A percentile compares a stretch with the other conserved stretches of the same genome.
Evolutionary conservation across 306 rosid species (phyloP).

Genomic region (Erythrophleum fordii): DNA sequence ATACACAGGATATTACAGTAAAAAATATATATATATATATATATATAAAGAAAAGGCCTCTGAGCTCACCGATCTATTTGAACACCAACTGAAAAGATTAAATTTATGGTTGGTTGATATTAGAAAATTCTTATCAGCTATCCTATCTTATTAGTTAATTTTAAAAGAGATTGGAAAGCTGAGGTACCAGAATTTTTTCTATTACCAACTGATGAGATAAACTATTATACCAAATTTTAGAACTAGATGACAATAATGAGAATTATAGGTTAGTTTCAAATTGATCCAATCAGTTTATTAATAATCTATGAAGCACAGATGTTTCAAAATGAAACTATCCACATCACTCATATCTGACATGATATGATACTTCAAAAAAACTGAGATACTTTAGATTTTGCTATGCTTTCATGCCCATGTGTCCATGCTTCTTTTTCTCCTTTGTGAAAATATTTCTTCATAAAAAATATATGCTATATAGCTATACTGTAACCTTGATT

Average conservation of each 20-base stretch:
- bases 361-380: no score
- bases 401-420: not conserved
- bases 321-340: not conserved
- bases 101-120: not conserved
- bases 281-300: not conserved
- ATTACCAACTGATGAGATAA: not conserved
- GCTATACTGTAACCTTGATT: no score
- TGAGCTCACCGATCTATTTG: not conserved
- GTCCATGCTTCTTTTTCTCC: not conserved
- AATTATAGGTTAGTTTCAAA: not conserved
- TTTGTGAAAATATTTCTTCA: not conserved
- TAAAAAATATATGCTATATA: no score
- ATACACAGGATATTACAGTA: not conserved
- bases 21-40: no score
- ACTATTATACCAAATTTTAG: not conserved
- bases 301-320: not conserved
- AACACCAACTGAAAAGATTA: not conserved
- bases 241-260: not conserved
- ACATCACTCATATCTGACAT: not conserved
- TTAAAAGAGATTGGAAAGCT: not conserved
- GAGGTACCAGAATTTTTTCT: not conserved
- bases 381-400: no score
- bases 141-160: not conserved
- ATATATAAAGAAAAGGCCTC: no score
- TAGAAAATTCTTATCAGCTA: not conserved